Base-by-base conservation (phyloP, 805 yeast genomes). In the Ogataea trehaloabstinens region DNA sequence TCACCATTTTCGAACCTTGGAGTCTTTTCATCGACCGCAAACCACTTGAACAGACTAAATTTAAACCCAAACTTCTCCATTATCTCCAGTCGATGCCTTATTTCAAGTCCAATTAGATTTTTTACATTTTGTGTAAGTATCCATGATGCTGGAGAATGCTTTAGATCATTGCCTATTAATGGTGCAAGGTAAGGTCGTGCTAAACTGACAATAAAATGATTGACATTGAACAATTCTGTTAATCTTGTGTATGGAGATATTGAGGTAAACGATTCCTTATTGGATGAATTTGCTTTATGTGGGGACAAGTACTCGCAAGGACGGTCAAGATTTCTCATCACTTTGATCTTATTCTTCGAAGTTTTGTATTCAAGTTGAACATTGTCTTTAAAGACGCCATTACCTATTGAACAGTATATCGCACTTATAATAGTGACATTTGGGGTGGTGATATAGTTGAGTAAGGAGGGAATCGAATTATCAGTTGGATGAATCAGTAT, bases 101-200 rank as follows among this genome's bases (percentile, higher is more conserved):
- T 64, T 56, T 91, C 97, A 68, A 89, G 66, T 2, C 86, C 82
- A 2, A 77, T 46, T 12, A 88, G 68, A 42, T 78, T 78, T 42
- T 80, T 74, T 12, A 58, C 10, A 19, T 49, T 43, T 15, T 52
- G 53, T 1, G 54, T 43, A 15, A 46, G 68, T 44, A 55, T 67
- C 66, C 55, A 71, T 44, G 56, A 45, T 1, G 51, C 52, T n/a
- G 58, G 51, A 19, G 61, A 76, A 56, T 88, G 93, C 54, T 82
- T 83, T 53, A 87, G 71, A 55, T 88, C 96, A 48, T 85, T 83
- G 25, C 85, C 80, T 30, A 93, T 74, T 40, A 91, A 67, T 1
- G 98, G 97, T 0, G 96, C 96, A 51, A 91, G 67, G 54, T 91
- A 93, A 0, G 98, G 97, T 45, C 97, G 73, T 6, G 98, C 96